Evolutionary conservation across 2,329 filamentous ascomycete species (phyloP).

Genomic region (Furcasterigmium furcatum): DNA sequence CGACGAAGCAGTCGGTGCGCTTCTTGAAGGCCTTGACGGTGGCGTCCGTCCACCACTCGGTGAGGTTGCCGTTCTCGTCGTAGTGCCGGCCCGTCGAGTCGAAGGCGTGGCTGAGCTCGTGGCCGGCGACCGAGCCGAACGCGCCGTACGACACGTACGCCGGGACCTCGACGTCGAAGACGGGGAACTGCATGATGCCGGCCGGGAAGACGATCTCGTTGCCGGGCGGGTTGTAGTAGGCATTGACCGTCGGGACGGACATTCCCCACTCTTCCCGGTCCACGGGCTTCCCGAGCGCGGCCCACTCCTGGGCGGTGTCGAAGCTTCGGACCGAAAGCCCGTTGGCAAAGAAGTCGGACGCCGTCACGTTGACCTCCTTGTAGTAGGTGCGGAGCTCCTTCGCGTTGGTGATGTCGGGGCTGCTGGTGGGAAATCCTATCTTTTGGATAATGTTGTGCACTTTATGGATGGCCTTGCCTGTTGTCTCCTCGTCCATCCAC

Average conservation of each 20-base stretch:
- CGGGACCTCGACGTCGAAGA: conserved; percentile 61
- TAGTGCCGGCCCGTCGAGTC: conserved; percentile 64
- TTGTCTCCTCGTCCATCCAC: conserved; percentile 65
- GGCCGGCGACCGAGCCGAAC: conserved; percentile 64
- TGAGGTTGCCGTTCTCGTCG: conserved; percentile 62
- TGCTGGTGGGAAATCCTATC: conserved; percentile 63
- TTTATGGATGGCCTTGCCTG: conserved; percentile 58
- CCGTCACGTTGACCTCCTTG: conserved; percentile 43
- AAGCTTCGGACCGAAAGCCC: conserved; percentile 46
- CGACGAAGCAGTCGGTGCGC: conserved; percentile 61
- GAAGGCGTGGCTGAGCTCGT: conserved; percentile 69
- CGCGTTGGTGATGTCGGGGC: conserved; percentile 59
- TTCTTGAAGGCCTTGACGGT: conserved; percentile 57
- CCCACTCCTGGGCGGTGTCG: conserved; percentile 48
- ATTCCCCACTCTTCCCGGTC: conserved; percentile 59
- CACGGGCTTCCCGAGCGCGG: conserved; percentile 55
- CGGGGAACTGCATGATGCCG: conserved; percentile 66
- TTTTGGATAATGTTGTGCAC: conserved; percentile 66
- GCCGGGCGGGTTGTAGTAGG: conserved; percentile 61
- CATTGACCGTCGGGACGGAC: conserved; percentile 60
- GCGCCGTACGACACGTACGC: conserved; percentile 67
- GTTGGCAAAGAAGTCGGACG: conserved; percentile 55
- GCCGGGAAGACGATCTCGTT: conserved; percentile 70
- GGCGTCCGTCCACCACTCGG: conserved; percentile 62
- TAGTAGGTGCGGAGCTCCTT: conserved; percentile 56